phyloP scores from a whole-genome alignment of 2,329 filamentous ascomycete species.

The Paecilomyces dactylethromorphus region DNA sequence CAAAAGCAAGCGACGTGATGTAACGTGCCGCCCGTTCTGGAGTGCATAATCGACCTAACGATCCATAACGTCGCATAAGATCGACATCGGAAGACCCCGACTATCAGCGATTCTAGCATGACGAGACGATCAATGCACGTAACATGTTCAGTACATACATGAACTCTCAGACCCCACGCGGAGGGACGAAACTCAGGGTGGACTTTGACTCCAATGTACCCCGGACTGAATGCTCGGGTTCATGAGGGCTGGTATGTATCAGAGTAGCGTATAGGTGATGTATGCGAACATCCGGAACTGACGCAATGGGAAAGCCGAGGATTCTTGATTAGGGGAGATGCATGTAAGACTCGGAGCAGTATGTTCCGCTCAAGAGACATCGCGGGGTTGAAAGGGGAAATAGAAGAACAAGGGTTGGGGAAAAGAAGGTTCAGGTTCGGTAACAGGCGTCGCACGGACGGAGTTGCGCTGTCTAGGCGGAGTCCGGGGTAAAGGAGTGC shows the following conservation, averaged over 20 bases:
- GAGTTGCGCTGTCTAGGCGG: background rate
- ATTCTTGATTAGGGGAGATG: background rate
- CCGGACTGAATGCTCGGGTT: too few species aligned
- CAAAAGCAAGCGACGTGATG: too few species aligned
- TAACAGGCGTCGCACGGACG: background rate
- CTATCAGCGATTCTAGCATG: background rate
- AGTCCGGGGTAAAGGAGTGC: background rate
- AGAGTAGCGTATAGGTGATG: background rate
- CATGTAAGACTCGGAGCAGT: background rate
- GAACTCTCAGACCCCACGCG: background rate
- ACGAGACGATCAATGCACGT: background rate
- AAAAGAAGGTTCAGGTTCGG: background rate
- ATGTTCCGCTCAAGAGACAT: background rate
- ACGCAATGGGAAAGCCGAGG: background rate
- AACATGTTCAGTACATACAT: background rate
- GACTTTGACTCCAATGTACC: background rate
- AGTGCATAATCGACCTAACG: background rate
- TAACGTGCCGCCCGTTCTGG: background rate
- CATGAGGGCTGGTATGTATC: background rate
- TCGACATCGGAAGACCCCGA: background rate
- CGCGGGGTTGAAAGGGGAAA: background rate
- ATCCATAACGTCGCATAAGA: background rate
- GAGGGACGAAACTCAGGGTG: background rate
- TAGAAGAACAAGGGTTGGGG: background rate
- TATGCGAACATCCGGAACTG: background rate